These are phyloP conservation scores for Dendryphion nanum DNA, from an alignment of 2,329 filamentous ascomycete species.

Conservation along the genomic window DNA sequence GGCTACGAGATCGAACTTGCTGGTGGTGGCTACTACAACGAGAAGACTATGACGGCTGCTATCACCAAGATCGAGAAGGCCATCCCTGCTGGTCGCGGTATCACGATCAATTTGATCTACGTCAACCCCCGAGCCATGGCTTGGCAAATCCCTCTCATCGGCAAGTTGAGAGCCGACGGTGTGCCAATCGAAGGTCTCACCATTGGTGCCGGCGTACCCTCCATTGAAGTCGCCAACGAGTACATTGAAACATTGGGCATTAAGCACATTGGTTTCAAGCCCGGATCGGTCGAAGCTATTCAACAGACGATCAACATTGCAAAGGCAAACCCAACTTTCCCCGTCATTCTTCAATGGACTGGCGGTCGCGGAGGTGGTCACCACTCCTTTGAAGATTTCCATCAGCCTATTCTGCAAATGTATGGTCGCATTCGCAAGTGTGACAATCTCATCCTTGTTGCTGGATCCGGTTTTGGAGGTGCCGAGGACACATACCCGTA, in stretches of 20 bases:
- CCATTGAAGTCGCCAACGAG: constrained; percentile 48
- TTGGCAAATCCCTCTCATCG: constrained; percentile 54
- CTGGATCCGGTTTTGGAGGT: constrained; percentile 49
- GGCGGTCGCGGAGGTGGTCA: constrained; percentile 51
- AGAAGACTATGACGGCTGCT: constrained; percentile 45
- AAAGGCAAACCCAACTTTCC: constrained; percentile 46
- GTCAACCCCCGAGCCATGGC: constrained; percentile 52
- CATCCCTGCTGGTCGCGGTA: constrained; percentile 50
- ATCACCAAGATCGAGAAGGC: constrained; percentile 45
- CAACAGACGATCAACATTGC: constrained; percentile 49
- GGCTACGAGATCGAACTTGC: constrained; percentile 51
- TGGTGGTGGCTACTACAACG: constrained; percentile 52
- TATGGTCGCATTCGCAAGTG: constrained; percentile 47
- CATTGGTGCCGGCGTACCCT: constrained; percentile 50
- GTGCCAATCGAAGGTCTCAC: constrained; percentile 49
- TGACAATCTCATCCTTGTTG: constrained; percentile 47
- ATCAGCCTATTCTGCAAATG: constrained; percentile 48
- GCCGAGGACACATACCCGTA: constrained; percentile 50
- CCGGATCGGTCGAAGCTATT: constrained; percentile 46
- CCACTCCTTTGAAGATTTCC: constrained; percentile 52
- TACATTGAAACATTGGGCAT: constrained; percentile 58
- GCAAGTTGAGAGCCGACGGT: constrained; percentile 46
- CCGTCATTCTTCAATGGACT: constrained; percentile 50
- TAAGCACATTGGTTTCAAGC: constrained; percentile 51
- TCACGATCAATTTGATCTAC: constrained; percentile 55